Percentiles rank a stretch among this genome's conserved stretches.
Conservation (phyloP, 2,329 filamentous ascomycete species). For the Aspergillus persii region DNA sequence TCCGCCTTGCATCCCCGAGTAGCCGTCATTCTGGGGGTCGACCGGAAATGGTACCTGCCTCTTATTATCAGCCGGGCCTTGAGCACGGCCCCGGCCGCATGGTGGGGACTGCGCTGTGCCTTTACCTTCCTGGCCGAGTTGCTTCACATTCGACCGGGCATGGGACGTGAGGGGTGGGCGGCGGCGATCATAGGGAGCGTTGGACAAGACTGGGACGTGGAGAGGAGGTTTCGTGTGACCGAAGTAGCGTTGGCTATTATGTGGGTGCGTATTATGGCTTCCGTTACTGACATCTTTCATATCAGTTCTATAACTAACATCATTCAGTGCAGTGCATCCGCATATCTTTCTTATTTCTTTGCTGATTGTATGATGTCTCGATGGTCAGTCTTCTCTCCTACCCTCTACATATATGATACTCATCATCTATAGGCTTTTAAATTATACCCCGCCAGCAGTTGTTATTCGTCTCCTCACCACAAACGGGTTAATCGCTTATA, state of each 20-base stretch:
- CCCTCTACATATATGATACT: neutral
- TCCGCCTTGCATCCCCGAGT: conserved; percentile 68
- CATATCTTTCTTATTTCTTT: conserved; percentile 78
- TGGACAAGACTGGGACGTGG: conserved; percentile 44
- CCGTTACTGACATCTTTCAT: conserved; percentile 17
- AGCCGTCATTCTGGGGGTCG: conserved; percentile 73
- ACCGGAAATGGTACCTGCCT: conserved; percentile 69
- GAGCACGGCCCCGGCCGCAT: conserved; percentile 67
- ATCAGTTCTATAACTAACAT: conserved; percentile 3
- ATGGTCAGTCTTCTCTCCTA: conserved; percentile 56
- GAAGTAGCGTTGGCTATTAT: conserved; percentile 71
- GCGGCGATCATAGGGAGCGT: conserved; percentile 38
- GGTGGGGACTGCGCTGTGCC: conserved; percentile 68
- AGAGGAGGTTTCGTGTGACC: conserved; percentile 56
- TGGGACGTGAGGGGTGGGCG: conserved; percentile 43
- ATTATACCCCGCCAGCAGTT: conserved; percentile 75
- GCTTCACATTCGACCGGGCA: conserved; percentile 47
- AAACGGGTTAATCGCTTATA: conserved; percentile 70
- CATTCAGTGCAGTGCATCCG: conserved; percentile 68
- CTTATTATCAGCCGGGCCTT: conserved; percentile 70
- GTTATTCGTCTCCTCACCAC: conserved; percentile 75
- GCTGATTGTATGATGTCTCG: conserved; percentile 81
- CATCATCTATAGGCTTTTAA: conserved; percentile 62
- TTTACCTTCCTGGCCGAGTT: conserved; percentile 67
- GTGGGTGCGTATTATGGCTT: conserved; percentile 58